Base-by-base conservation (phyloP, 352 stramenopile species). In the Pythium coloratum region DNA sequence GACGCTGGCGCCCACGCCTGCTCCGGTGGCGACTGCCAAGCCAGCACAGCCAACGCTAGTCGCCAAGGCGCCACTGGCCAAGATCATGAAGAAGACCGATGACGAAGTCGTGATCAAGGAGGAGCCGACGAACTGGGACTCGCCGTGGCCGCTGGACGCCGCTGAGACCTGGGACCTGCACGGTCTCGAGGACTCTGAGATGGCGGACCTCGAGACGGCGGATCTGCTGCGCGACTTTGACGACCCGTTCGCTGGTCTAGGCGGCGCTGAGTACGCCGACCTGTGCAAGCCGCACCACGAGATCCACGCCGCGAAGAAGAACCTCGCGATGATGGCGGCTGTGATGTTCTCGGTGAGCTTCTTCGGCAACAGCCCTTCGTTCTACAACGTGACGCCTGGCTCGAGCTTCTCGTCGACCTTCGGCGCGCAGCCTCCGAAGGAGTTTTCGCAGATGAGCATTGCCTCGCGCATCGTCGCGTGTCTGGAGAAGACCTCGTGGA, bases 401-500 rank as follows among this genome's bases (percentile, higher is more conserved):
- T 88, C 75, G 62, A 91, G 82, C 55, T 93, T 94, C 59, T 85
- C 78, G 68, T 94, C 86, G 46, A 93, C 90, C 70, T 95, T 95
- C 54, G 80, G 80, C 30, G 85, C 84, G 5, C 80, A 91, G 54
- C 78, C 85, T 7, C 78, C 86, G 0, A 93, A 92, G 69, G 79
- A 94, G 40, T 69, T 94, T 16, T 91, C 85, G 42, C 85, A 95
- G 67, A 90, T 95, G 80, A 92, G 82, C 76, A 87, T 95, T 58
- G 87, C 86, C 12, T 95, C 88, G 28, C 84, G 86, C 47, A 90
- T 95, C 33, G 80, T 95, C 36, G 87, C 88, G 36, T 90, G 84
- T 59, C 71, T 95, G n/a, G 88, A 95, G 67, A 92, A 93, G 67
- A 90, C 88, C n/a, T 90, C 88, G 64, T 95, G 88, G 88, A 86